Evolutionary conservation across 768 basidiomycete genomes (phyloP), one percentile per base, ranked within the genome.

Genomic region (Boletus eberwhitei): DNA sequence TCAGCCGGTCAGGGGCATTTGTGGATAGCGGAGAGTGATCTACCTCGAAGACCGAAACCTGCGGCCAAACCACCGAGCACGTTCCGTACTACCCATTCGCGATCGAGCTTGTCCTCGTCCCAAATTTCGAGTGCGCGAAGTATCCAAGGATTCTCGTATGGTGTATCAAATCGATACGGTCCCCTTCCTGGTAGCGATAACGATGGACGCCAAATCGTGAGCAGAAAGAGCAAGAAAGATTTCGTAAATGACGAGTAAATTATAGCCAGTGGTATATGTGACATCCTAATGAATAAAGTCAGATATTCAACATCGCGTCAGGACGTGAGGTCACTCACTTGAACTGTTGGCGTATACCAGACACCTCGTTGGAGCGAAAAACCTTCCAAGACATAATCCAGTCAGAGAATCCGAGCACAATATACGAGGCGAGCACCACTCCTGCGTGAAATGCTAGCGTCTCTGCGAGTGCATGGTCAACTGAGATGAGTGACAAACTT

Each of bases 221-320:
- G 78, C 4, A 90, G 77, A 61, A 89, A 84, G n/a, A 93, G 78
- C 6, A 93, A 78, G 65, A 93, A 91, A 17, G 90, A 78, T 64
- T 93, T 93, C 6, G 87, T 90, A 21, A 92, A 71, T 2, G 90
- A 93, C 0, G 90, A 90, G 64, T 93, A 93, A 66, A 92, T 78
- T 6, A 93, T 74, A 13, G 84, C 83, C n/a, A 93, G 76, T 4
- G 91, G 85, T 38, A 93, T 80, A 35, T 90, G 78, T 0, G 88
- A 87, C 50, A 85, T 78, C 60, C 88, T 89, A 35, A 37, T 19
- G 58, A 50, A 34, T 9, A 22, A 38, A 22, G 29, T 53, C 14
- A 40, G 31, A 42, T 5, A 11, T 19, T 34, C 8, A n/a, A 19
- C 5, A 32, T 35, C 14, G 22, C 35, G 3, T 31, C 22, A 21